Evolutionary conservation across 108 stramenopile genomes (phyloP).

Genomic region (Aurantiochytrium sp.): DNA sequence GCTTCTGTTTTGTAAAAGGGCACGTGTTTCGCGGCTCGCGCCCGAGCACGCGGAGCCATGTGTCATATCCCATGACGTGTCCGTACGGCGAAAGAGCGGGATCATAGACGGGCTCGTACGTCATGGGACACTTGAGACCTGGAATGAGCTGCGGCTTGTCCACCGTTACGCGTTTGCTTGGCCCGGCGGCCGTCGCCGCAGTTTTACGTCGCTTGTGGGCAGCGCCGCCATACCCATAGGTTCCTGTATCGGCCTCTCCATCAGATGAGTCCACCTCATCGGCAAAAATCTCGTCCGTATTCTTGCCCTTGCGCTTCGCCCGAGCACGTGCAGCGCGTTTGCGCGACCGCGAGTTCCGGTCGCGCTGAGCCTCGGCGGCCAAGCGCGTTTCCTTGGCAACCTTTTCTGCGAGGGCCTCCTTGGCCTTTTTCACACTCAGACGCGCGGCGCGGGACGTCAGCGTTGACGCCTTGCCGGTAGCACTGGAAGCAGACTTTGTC

Average conservation of each 20-base stretch:
- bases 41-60: not conserved
- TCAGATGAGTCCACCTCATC: constrained; percentile 7
- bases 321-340: not conserved
- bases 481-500: too few species aligned
- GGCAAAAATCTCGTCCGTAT: not conserved
- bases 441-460: not conserved
- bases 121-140: constrained; percentile 15
- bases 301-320: not conserved
- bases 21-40: not conserved
- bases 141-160: constrained; percentile 9
- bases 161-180: not conserved
- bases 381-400: not conserved
- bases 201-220: not conserved
- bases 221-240: not conserved
- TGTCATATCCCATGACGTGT: constrained; percentile 9
- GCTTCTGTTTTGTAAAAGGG: constrained; percentile 7
- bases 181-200: not conserved
- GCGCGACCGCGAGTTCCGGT: not conserved
- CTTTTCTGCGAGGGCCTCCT: not conserved
- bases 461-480: too few species aligned
- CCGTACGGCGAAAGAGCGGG: constrained; percentile 2
- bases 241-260: not conserved
- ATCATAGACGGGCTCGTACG: not conserved
- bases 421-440: not conserved
- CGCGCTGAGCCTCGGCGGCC: not conserved